These are phyloP conservation scores for Drosera spatulata DNA, from an alignment of 179 eudicot species.

Conservation along the genomic window DNA sequence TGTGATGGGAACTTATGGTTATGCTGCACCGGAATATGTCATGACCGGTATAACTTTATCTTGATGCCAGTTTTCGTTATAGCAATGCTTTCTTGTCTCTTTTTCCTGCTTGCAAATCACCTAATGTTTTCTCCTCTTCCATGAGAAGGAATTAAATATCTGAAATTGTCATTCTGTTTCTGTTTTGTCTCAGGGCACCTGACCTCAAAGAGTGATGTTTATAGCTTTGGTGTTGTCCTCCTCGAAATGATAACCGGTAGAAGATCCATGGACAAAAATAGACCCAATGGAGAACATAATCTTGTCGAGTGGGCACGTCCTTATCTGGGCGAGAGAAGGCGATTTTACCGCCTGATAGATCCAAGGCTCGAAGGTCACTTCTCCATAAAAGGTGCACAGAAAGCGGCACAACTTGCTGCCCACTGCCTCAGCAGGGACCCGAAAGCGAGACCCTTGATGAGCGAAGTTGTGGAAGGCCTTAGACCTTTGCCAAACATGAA, in stretches of 20 bases:
- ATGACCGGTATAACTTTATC: slow-evolving; percentile 59
- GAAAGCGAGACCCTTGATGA: slow-evolving; percentile 73
- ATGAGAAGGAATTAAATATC: too few relatives aligned
- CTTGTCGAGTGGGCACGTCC: slow-evolving; percentile 93
- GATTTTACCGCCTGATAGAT: slow-evolving; percentile 64
- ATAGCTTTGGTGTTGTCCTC: slow-evolving; percentile 85
- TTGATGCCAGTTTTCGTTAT: neutral
- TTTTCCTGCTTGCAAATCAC: neutral
- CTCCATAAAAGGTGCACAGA: slow-evolving; percentile 87
- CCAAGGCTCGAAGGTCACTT: slow-evolving; percentile 89
- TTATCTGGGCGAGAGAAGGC: slow-evolving; percentile 55
- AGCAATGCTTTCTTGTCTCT: neutral
- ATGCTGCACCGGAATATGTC: slow-evolving; percentile 86
- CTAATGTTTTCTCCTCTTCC: neutral
- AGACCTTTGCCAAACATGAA: slow-evolving; percentile 71
- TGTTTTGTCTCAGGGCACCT: slow-evolving; percentile 50
- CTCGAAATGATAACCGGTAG: slow-evolving; percentile 78
- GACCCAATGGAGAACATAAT: slow-evolving; percentile 81
- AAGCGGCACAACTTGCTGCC: slow-evolving; percentile 80
- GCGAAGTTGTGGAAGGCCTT: slow-evolving; percentile 65
- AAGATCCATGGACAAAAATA: slow-evolving; percentile 86
- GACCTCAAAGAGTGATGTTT: slow-evolving; percentile 81
- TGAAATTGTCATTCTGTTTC: neutral
- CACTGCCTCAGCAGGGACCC: slow-evolving; percentile 87
- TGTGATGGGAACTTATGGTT: slow-evolving; percentile 92